Evolutionary conservation across 1,139 yeast genomes (phyloP).

Genomic region (Pichia inconspicua): DNA sequence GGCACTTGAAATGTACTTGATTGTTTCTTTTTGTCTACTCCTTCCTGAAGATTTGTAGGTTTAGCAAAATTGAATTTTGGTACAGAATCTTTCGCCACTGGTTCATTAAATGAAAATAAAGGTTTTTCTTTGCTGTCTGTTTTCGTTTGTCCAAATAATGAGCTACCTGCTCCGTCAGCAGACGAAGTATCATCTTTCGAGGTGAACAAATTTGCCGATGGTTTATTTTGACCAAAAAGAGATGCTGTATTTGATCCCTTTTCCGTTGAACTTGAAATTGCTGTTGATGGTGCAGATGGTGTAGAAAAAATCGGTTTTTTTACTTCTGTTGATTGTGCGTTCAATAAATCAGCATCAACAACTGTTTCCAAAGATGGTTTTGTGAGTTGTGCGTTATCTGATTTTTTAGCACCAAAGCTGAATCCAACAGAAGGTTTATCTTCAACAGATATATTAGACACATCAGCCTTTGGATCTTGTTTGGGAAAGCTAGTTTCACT

Average conservation of each 20-base stretch:
- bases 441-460: neutral
- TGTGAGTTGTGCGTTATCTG: neutral
- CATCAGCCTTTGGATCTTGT: neutral
- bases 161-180: neutral
- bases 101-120: slow-evolving; percentile 1
- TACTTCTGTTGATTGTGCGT: neutral
- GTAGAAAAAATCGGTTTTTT: neutral
- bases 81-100: slow-evolving; percentile 2
- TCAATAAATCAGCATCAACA: slow-evolving; percentile 8
- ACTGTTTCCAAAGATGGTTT: neutral
- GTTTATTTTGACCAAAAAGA: neutral
- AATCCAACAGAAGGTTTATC: slow-evolving; percentile 16
- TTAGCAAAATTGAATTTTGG: neutral
- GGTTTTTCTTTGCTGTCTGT: slow-evolving; percentile 1
- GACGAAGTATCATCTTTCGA: neutral
- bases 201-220: neutral
- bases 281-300: neutral
- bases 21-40: neutral
- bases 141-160: neutral
- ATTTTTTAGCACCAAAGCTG: neutral
- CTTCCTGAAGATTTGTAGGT: neutral
- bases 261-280: neutral
- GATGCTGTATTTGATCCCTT: neutral
- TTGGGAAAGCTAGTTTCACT: neutral
- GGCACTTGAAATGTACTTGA: neutral